These are phyloP conservation scores for Solanum hybrid DNA, from an alignment of 305 asterid species.

Conservation along the genomic window DNA sequence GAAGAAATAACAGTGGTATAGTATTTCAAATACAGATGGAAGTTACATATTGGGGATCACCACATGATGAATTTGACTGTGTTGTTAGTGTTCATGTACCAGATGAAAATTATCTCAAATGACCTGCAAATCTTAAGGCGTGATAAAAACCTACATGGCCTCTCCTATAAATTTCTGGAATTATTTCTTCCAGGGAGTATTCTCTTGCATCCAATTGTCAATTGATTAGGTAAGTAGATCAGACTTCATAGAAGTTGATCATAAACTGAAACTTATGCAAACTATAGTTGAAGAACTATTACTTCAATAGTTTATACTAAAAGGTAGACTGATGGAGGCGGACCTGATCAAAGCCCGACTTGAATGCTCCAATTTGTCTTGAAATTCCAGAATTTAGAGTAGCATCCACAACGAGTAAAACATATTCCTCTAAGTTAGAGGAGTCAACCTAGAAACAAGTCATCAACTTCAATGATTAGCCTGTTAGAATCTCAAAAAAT, in stretches of 20 bases:
- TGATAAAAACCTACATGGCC: not conserved
- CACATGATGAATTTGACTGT: not conserved
- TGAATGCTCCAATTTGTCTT: slow-evolving; percentile 88
- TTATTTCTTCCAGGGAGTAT: not conserved
- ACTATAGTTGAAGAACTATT: not conserved
- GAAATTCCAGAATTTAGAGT: slow-evolving; percentile 69
- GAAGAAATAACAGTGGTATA: not conserved
- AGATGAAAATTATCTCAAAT: not conserved
- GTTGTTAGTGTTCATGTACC: slow-evolving; percentile 3
- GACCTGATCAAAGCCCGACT: slow-evolving; percentile 92
- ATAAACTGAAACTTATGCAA: not conserved
- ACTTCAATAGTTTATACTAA: not conserved
- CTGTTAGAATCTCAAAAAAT: slow-evolving; percentile 8
- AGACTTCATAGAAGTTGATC: not conserved
- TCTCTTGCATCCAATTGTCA: not conserved
- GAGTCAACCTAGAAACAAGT: slow-evolving; percentile 47
- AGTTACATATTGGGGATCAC: not conserved
- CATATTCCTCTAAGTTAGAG: slow-evolving; percentile 65
- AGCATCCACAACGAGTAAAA: slow-evolving; percentile 55
- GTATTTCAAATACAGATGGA: not conserved
- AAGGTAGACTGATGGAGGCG: not conserved
- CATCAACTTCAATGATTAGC: slow-evolving; percentile 9
- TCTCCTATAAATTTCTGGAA: not conserved
- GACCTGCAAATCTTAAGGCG: not conserved
- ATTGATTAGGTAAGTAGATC: not conserved